Evolutionary conservation across 1,284 basidiomycete genomes (phyloP).

Genomic region (Coniophora puteana): DNA sequence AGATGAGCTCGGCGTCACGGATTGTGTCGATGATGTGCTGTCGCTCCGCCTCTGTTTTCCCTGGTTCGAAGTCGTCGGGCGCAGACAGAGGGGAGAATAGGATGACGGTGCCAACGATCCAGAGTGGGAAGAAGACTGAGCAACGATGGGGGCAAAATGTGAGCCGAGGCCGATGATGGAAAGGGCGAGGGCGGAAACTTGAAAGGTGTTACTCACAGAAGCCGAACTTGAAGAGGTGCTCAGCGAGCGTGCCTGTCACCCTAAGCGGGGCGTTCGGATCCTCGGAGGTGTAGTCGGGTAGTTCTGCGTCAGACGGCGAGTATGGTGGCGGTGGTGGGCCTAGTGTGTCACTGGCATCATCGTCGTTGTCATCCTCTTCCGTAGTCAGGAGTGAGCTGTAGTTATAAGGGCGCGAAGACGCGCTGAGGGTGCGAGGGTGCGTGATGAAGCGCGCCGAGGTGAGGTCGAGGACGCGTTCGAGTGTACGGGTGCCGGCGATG

Average conservation of each 20-base stretch:
- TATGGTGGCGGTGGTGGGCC: slow-evolving; percentile 22
- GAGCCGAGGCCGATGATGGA: slow-evolving; percentile 6
- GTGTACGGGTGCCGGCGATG: too few relatives aligned
- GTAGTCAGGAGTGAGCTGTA: too few relatives aligned
- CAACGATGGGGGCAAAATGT: too few relatives aligned
- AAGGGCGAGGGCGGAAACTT: neutral
- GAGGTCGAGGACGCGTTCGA: too few relatives aligned
- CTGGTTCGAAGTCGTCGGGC: slow-evolving; percentile 38
- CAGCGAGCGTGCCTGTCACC: slow-evolving; percentile 24
- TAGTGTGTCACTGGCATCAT: too few relatives aligned
- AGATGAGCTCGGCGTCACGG: slow-evolving; percentile 34
- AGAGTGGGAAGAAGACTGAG: slow-evolving; percentile 48
- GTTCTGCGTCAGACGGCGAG: slow-evolving; percentile 13
- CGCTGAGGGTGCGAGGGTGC: too few relatives aligned
- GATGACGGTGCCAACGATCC: slow-evolving; percentile 45
- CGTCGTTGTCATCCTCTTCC: too few relatives aligned
- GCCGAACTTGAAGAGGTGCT: slow-evolving; percentile 28
- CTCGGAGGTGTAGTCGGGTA: slow-evolving; percentile 19
- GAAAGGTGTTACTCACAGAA: slow-evolving; percentile 18
- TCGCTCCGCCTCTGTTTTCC: slow-evolving; percentile 41
- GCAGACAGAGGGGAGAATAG: slow-evolving; percentile 36
- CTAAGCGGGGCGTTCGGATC: too few relatives aligned
- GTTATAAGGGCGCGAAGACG: too few relatives aligned
- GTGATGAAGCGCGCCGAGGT: too few relatives aligned
- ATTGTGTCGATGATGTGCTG: slow-evolving; percentile 34